phyloP scores from a whole-genome alignment of 352 stramenopile genomes.

The Globisporangium nunn region DNA sequence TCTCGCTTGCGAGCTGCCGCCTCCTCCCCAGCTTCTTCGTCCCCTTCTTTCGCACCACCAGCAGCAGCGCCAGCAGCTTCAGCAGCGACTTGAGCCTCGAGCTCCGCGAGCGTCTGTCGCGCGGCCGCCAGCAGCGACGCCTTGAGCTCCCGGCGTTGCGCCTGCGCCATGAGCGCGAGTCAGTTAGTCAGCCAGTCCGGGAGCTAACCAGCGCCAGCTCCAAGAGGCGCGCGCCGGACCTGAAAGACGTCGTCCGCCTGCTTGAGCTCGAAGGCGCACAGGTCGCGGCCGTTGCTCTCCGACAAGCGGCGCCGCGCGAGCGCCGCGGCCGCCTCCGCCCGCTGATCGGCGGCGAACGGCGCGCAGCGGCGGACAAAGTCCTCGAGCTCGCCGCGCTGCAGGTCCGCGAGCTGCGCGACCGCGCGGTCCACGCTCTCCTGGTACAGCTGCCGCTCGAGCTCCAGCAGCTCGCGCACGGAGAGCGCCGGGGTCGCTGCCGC shows the following conservation, averaged over 20 bases:
- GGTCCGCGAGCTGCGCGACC: conserved; percentile 33
- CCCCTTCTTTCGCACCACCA: neutral
- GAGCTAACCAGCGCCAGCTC: neutral
- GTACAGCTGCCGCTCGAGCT: conserved; percentile 76
- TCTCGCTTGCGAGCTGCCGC: neutral
- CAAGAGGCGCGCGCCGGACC: conserved; percentile 2
- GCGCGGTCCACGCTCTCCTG: conserved; percentile 79
- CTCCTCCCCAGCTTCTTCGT: neutral
- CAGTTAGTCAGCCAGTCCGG: neutral
- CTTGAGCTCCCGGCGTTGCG: conserved; percentile 20
- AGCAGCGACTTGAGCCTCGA: conserved; percentile 11
- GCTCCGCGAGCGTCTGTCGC: conserved; percentile 11
- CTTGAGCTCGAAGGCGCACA: conserved; percentile 74
- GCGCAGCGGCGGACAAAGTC: conserved; percentile 55
- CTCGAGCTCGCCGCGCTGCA: conserved; percentile 38
- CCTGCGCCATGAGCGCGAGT: conserved; percentile 3
- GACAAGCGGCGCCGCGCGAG: conserved; percentile 46
- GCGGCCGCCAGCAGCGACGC: conserved; percentile 17
- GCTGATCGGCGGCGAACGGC: conserved; percentile 48
- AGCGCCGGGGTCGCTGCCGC: conserved; percentile 12
- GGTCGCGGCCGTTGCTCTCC: conserved; percentile 40
- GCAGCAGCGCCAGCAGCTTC: neutral
- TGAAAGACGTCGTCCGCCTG: conserved; percentile 54
- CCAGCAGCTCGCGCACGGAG: conserved; percentile 65
- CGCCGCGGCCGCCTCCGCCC: conserved; percentile 40